Percentiles rank a stretch among this genome's conserved stretches.
phyloP scores from a whole-genome alignment of 257 asterid genomes.

The Ajuga chamaepitys region DNA sequence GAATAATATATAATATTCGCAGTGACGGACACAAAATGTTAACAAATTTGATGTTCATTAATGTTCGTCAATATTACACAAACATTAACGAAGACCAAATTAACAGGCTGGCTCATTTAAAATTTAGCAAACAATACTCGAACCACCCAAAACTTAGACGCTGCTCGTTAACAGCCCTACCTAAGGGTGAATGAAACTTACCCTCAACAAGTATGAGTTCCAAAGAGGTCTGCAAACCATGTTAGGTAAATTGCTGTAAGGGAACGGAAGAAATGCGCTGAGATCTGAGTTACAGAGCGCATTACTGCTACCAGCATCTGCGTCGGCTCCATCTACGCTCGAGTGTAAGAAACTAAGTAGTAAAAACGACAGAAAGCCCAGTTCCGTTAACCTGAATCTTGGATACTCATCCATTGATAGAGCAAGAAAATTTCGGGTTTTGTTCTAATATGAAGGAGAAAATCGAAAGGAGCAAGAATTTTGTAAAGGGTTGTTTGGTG shows the following conservation, averaged over 20 bases:
- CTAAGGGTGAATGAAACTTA: no score
- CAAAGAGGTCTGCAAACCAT: constrained; percentile 84
- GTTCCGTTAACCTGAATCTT: constrained; percentile 11
- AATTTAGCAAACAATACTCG: no score
- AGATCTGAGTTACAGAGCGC: constrained; percentile 53
- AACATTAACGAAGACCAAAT: no score
- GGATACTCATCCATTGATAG: constrained; percentile 34
- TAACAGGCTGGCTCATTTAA: no score
- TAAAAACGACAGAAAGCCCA: constrained; percentile 1
- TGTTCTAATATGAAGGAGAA: background rate
- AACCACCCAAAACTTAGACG: no score
- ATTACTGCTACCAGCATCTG: constrained; percentile 14
- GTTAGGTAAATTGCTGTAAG: constrained; percentile 50
- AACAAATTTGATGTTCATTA: no score
- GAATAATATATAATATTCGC: no score
- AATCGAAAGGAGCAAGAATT: constrained; percentile 18
- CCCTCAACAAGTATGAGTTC: constrained; percentile 77
- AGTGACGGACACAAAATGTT: no score
- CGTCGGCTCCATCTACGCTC: constrained; percentile 17
- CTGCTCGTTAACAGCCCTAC: no score
- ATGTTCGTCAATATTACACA: no score
- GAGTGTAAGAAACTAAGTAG: constrained; percentile 14
- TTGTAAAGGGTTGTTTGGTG: constrained; percentile 26
- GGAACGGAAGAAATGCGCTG: constrained; percentile 68
- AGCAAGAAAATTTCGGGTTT: constrained; percentile 1